Conservation (phyloP, 768 basidiomycete species). For the Suillus subaureus region DNA sequence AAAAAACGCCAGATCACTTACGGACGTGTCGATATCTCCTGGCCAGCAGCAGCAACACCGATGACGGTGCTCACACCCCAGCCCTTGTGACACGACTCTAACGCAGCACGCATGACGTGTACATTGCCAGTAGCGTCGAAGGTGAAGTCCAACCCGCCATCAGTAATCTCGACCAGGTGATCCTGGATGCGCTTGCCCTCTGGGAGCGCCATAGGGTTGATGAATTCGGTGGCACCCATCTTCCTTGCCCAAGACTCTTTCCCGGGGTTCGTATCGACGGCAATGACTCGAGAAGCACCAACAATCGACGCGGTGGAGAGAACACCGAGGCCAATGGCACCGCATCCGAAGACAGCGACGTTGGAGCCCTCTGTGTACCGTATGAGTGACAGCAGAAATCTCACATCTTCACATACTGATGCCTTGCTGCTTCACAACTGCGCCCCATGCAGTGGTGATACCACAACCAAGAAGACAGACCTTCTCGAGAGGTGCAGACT, state of each 20-base stretch:
- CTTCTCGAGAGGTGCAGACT: conserved; percentile 87
- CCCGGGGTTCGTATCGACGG: conserved; percentile 83
- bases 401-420: conserved; percentile 53
- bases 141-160: conserved; percentile 96
- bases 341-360: conserved; percentile 95
- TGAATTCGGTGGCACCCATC: conserved; percentile 94
- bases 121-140: conserved; percentile 98
- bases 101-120: conserved; percentile 90
- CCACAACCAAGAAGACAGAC: conserved; percentile 97
- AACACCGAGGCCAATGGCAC: conserved; percentile 94
- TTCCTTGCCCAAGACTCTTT: conserved; percentile 90
- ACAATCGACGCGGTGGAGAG: conserved; percentile 78
- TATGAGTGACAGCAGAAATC: conserved; percentile 1
- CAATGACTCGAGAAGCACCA: conserved; percentile 87
- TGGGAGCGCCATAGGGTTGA: conserved; percentile 76
- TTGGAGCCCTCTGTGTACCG: conserved; percentile 66
- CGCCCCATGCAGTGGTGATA: conserved; percentile 98
- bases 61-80: conserved; percentile 98
- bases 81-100: conserved; percentile 99
- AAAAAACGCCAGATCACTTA: conserved; percentile 38
- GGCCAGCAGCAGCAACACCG: conserved; percentile 95
- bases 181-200: conserved; percentile 89
- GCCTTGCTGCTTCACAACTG: conserved; percentile 88
- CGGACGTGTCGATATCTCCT: conserved; percentile 92
- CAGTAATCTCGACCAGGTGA: conserved; percentile 87